Percentiles rank a stretch among this genome's conserved stretches.
phyloP scores from a whole-genome alignment of 192 early-diverging fungal species.

The Chytriomyces sp. region DNA sequence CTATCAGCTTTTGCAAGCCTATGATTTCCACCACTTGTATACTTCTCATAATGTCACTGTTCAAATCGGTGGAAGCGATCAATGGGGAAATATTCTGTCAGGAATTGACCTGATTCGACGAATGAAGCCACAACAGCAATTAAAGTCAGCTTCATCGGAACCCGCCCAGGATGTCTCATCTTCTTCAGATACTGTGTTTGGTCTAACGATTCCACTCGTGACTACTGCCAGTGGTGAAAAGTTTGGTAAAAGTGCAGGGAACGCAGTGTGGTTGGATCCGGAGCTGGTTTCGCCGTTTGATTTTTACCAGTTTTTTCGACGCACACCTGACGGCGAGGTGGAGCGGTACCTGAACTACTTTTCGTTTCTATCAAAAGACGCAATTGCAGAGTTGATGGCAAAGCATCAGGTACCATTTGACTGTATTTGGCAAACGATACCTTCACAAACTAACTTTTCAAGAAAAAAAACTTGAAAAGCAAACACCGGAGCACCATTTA shows the following conservation, averaged over 20 bases:
- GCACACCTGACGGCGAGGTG: slow-evolving; percentile 81
- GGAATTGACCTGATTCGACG: slow-evolving; percentile 90
- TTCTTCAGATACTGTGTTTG: slow-evolving; percentile 61
- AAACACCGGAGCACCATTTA: slow-evolving; percentile 67
- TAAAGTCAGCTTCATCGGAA: background rate
- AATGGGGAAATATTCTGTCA: slow-evolving; percentile 97
- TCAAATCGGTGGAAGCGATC: slow-evolving; percentile 92
- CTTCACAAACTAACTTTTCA: background rate
- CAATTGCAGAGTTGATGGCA: slow-evolving; percentile 66
- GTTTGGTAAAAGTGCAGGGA: slow-evolving; percentile 97
- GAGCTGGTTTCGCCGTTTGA: slow-evolving; percentile 80
- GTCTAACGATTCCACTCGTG: slow-evolving; percentile 85
- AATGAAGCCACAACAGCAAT: slow-evolving; percentile 37
- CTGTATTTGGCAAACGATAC: background rate
- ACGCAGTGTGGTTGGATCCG: slow-evolving; percentile 92
- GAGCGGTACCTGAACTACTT: slow-evolving; percentile 78
- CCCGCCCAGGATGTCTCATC: background rate
- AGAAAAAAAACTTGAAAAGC: slow-evolving; percentile 16
- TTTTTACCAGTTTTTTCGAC: slow-evolving; percentile 91
- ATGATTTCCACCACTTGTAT: slow-evolving; percentile 89
- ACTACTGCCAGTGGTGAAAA: slow-evolving; percentile 90
- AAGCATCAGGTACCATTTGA: slow-evolving; percentile 61
- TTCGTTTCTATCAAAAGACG: slow-evolving; percentile 71
- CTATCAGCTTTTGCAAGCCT: slow-evolving; percentile 94
- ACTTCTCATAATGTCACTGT: slow-evolving; percentile 65